These are phyloP conservation scores for Angomonas ambiguus DNA, from an alignment of 208 protist species.

Conservation along the genomic window DNA sequence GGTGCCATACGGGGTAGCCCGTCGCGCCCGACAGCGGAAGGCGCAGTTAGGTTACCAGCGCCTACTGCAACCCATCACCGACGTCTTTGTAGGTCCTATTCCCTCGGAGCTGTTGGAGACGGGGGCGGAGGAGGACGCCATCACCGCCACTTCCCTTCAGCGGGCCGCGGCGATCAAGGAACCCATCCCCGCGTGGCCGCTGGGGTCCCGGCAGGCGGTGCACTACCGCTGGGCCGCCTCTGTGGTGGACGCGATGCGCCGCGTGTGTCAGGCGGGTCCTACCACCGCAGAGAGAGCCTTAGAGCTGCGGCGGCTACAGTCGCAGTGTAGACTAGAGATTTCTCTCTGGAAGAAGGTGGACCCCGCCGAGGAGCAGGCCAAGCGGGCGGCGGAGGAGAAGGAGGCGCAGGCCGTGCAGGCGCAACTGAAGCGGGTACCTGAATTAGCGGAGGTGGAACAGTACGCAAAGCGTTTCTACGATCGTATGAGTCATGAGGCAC, in stretches of 20 bases:
- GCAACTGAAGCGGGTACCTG: conserved; percentile 23
- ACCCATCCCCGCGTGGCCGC: conserved; percentile 47
- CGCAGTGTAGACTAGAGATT: conserved; percentile 44
- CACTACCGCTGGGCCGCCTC: conserved; percentile 54
- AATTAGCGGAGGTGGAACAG: conserved; percentile 42
- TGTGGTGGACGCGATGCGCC: conserved; percentile 39
- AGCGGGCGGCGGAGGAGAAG: conserved; percentile 7
- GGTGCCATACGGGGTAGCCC: conserved; percentile 41
- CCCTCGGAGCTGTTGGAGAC: conserved; percentile 39
- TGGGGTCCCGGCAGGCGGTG: conserved; percentile 55
- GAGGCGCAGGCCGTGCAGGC: conserved; percentile 29
- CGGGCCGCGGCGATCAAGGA: neutral
- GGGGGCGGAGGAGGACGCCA: conserved; percentile 23
- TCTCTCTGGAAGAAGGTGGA: conserved; percentile 64
- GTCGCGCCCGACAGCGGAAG: conserved; percentile 33
- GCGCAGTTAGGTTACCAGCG: conserved; percentile 26
- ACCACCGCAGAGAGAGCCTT: conserved; percentile 45
- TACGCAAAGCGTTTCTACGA: conserved; percentile 51
- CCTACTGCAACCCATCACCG: conserved; percentile 34
- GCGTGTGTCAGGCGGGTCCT: conserved; percentile 15
- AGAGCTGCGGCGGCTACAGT: conserved; percentile 38
- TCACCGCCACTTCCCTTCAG: neutral
- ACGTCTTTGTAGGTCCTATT: conserved; percentile 30
- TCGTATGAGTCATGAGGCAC: conserved; percentile 27
- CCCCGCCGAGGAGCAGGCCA: conserved; percentile 11